Base-by-base conservation (phyloP, 2,329 filamentous ascomycete species). In the Piedraia hortae region DNA sequence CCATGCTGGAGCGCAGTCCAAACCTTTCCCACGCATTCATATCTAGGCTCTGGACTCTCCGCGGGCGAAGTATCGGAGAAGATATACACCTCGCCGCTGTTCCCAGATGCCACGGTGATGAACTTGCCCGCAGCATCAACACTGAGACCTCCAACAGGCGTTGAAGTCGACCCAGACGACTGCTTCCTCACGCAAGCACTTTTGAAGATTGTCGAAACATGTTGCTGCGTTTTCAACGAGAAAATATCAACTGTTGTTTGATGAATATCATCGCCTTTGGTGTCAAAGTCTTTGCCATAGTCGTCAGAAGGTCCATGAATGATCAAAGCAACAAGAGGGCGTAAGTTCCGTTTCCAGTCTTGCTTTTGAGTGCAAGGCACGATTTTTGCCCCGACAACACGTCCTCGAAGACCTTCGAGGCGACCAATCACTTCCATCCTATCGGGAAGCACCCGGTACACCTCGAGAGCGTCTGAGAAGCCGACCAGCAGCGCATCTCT, bases 231-330 rank as follows among this genome's bases (percentile, higher is more conserved):
- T 33, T 61, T 64, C 27, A 93, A 50, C 1, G 80, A 91, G 44
- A 82, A 89, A 0, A 93, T 53, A 34, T 91, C 77, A 4, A 90
- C 75, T 0, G 70, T 69, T 0, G 80, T 91, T 44, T 89, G 78
- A 37, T 82, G 88, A 20, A 57, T 56, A 9, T 10, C 14, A n/a
- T 19, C 15, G 13, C 14, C 12, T 16, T 14, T 8, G 12, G 12
- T 41, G 4, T 28, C 30, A 8, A 27, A 30, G 11, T 32, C 31
- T 12, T 24, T 20, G 6, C 41, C 47, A 11, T 46, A 43, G 14
- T 60, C 58, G 17, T 67, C 32, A 11, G 66, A 56, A 1, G 74
- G 74, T 0, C 78, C 78, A 44, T 90, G 77, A 3, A 90, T 41
- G 9, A 78, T 62, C 10, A 89, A 56, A 19, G 67, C 78, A 21